Conservation (phyloP, 2,329 filamentous ascomycete species). For the Aurifilum marmelostoma region DNA sequence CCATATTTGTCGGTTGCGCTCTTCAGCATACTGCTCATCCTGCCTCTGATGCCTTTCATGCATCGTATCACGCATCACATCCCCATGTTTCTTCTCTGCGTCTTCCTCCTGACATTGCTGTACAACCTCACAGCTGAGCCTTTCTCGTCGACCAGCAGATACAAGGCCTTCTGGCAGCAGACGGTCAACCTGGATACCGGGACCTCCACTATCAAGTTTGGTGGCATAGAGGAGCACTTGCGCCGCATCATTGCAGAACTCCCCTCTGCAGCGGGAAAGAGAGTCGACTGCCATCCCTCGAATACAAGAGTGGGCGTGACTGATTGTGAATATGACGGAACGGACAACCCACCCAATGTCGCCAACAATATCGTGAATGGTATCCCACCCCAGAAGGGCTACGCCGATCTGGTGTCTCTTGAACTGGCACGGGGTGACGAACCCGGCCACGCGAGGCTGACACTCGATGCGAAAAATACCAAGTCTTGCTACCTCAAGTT, state of each 20-base stretch:
- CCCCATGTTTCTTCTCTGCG: conserved; percentile 72
- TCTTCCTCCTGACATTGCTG: conserved; percentile 75
- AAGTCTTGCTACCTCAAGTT: conserved; percentile 78
- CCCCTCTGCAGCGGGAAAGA: conserved; percentile 69
- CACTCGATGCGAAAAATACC: conserved; percentile 73
- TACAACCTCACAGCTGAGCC: conserved; percentile 90
- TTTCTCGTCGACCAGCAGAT: conserved; percentile 76
- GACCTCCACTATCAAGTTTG: conserved; percentile 69
- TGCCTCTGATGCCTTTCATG: conserved; percentile 81
- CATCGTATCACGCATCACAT: conserved; percentile 85
- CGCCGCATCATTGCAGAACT: conserved; percentile 67
- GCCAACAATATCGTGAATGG: conserved; percentile 49
- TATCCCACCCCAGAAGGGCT: conserved; percentile 47
- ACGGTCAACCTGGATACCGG: conserved; percentile 75
- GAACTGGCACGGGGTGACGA: conserved; percentile 53
- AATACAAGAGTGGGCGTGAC: conserved; percentile 52
- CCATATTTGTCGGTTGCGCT: conserved; percentile 72
- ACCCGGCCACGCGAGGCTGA: conserved; percentile 58
- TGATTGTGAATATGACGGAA: conserved; percentile 73
- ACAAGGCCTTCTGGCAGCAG: conserved; percentile 89
- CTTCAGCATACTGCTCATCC: conserved; percentile 71
- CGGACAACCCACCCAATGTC: conserved; percentile 63
- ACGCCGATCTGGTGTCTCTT: conserved; percentile 66
- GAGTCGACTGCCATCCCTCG: conserved; percentile 55
- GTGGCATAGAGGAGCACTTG: conserved; percentile 70